phyloP scores from a whole-genome alignment of 306 rosid species.

The Cicer arietinum region DNA sequence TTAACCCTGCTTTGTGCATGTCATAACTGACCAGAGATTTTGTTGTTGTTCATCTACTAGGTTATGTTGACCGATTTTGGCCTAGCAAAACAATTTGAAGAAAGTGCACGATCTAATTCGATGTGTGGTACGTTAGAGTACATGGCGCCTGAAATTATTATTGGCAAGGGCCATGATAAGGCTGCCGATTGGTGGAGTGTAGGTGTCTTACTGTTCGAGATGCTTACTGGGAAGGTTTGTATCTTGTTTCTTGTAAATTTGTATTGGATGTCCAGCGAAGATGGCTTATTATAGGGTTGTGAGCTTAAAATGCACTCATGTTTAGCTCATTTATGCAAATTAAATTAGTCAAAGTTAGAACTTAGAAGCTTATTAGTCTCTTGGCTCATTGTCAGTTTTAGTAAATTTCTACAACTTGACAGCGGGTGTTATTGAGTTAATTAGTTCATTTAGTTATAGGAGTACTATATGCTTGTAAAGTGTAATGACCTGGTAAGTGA shows the following conservation, averaged over 20 bases:
- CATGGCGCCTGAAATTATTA: slow-evolving; percentile 99
- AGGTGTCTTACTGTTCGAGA: slow-evolving; percentile 87
- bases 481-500: slow-evolving; percentile 14
- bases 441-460: slow-evolving; percentile 20
- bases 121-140: slow-evolving; percentile 93
- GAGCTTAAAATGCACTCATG: not conserved
- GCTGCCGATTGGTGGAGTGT: slow-evolving; percentile 99
- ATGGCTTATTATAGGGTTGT: not conserved
- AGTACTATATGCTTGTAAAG: slow-evolving; percentile 14
- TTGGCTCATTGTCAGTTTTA: not conserved
- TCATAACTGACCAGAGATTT: slow-evolving; percentile 46
- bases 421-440: not conserved
- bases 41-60: slow-evolving; percentile 46
- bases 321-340: slow-evolving; percentile 9
- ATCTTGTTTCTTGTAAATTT: slow-evolving; percentile 31
- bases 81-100: slow-evolving; percentile 84
- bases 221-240: slow-evolving; percentile 95
- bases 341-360: not conserved
- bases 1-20: slow-evolving; percentile 5
- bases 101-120: slow-evolving; percentile 83
- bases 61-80: slow-evolving; percentile 98
- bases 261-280: not conserved
- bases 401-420: not conserved
- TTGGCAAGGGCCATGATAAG: slow-evolving; percentile 94
- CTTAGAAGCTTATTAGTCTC: slow-evolving; percentile 1